Evolutionary conservation across 1,284 basidiomycete genomes (phyloP).

Genomic region (Sanghuangporus baumii): DNA sequence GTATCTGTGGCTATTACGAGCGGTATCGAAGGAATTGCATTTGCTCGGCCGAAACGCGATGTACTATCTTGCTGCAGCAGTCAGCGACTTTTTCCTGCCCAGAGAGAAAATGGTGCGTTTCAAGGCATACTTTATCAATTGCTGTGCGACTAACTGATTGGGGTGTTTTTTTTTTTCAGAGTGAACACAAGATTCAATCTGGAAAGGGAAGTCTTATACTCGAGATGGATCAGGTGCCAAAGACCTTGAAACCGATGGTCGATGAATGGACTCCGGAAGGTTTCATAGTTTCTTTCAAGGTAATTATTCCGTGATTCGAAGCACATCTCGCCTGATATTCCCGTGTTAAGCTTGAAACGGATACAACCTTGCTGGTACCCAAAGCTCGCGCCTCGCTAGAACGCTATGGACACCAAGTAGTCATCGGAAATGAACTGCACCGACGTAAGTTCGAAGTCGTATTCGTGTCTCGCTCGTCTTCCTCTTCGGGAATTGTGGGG

Average conservation of each 20-base stretch:
- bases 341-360: slow-evolving; percentile 86
- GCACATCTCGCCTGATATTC: not conserved
- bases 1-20: slow-evolving; percentile 89
- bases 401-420: slow-evolving; percentile 95
- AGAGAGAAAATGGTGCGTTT: slow-evolving; percentile 76
- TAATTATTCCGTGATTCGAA: slow-evolving; percentile 26
- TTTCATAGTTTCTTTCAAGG: slow-evolving; percentile 97
- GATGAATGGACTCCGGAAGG: slow-evolving; percentile 91
- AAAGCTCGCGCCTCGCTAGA: slow-evolving; percentile 87
- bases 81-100: slow-evolving; percentile 97
- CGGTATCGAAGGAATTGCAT: slow-evolving; percentile 69
- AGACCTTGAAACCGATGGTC: slow-evolving; percentile 89
- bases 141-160: not conserved
- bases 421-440: slow-evolving; percentile 93
- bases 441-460: slow-evolving; percentile 89
- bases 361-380: slow-evolving; percentile 76
- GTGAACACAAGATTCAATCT: slow-evolving; percentile 98
- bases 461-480: slow-evolving; percentile 50
- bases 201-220: slow-evolving; percentile 89
- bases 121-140: not conserved
- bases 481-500: not conserved
- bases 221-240: slow-evolving; percentile 99
- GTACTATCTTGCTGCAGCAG: slow-evolving; percentile 97
- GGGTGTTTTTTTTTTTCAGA: no score
- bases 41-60: slow-evolving; percentile 69